A percentile compares a stretch with the other conserved stretches of the same genome.
Conservation (phyloP, 352 stramenopile genomes). For the Phytophthora foliorum region DNA sequence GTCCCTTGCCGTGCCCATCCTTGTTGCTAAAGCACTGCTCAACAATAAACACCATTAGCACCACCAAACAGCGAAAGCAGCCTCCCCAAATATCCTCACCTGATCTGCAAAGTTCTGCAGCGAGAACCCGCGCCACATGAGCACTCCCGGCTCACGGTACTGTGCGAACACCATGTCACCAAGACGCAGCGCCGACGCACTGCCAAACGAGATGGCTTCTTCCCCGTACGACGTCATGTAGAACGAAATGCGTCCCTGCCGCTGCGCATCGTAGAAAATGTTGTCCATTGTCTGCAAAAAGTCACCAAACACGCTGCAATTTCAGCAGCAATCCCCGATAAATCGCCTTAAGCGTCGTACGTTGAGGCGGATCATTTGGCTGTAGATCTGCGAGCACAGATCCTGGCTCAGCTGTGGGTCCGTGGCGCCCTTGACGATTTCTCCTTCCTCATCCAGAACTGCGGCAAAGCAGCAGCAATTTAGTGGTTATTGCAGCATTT, state of each 20-base stretch:
- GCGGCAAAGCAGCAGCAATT: slow-evolving; percentile 19
- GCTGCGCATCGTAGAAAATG: slow-evolving; percentile 97
- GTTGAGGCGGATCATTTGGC: slow-evolving; percentile 85
- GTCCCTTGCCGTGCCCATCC: slow-evolving; percentile 95
- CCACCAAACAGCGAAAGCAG: not conserved
- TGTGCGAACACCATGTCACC: slow-evolving; percentile 97
- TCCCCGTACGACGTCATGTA: slow-evolving; percentile 96
- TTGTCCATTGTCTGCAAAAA: slow-evolving; percentile 95
- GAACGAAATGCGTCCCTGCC: slow-evolving; percentile 98
- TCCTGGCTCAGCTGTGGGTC: slow-evolving; percentile 85
- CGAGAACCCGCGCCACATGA: slow-evolving; percentile 99
- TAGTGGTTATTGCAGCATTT: slow-evolving; percentile 1
- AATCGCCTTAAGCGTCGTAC: slow-evolving; percentile 34
- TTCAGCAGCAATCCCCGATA: slow-evolving; percentile 7
- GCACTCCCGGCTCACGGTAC: slow-evolving; percentile 97
- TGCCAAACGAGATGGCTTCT: slow-evolving; percentile 97
- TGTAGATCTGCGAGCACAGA: slow-evolving; percentile 89
- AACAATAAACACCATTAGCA: not conserved
- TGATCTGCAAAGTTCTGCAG: slow-evolving; percentile 98
- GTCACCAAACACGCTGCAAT: not conserved
- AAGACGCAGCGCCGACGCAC: slow-evolving; percentile 89
- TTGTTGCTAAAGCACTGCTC: slow-evolving; percentile 96
- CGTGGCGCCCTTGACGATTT: slow-evolving; percentile 73
- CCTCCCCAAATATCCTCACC: not conserved
- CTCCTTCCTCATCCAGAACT: slow-evolving; percentile 90